Conservation (phyloP, 345 rosid species). For the Geranium rotundifolium region DNA sequence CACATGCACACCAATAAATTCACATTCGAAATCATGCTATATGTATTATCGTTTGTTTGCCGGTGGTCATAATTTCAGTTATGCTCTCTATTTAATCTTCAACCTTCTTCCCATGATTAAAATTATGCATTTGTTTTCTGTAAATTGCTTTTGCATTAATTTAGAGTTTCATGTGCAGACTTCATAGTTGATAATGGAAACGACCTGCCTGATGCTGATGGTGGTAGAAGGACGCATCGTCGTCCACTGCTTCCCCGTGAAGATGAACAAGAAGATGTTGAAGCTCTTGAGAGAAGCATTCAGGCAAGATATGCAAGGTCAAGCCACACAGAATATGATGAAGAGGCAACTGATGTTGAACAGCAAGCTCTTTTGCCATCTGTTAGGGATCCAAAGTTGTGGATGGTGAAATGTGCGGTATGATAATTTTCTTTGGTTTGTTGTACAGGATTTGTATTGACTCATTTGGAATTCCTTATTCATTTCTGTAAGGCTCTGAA, state of each 20-base stretch:
- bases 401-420: constrained; percentile 72
- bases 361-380: constrained; percentile 98
- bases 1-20: no score
- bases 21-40: no score
- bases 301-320: constrained; percentile 63
- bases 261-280: constrained; percentile 84
- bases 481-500: no score
- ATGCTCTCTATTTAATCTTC: neutral
- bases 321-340: constrained; percentile 72
- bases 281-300: constrained; percentile 76
- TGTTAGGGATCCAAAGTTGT: constrained; percentile 78
- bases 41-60: no score
- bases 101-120: neutral
- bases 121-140: neutral
- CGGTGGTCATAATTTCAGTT: no score
- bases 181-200: constrained; percentile 71
- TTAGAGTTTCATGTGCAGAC: constrained; percentile 26
- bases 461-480: no score
- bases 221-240: constrained; percentile 62
- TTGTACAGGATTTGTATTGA: no score
- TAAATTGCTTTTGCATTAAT: neutral
- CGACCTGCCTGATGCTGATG: constrained; percentile 72
- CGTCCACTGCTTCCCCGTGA: constrained; percentile 56
- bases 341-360: constrained; percentile 94
- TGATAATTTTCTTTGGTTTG: neutral